phyloP scores from a whole-genome alignment of 306 rosid species.

The Dryas drummondii region DNA sequence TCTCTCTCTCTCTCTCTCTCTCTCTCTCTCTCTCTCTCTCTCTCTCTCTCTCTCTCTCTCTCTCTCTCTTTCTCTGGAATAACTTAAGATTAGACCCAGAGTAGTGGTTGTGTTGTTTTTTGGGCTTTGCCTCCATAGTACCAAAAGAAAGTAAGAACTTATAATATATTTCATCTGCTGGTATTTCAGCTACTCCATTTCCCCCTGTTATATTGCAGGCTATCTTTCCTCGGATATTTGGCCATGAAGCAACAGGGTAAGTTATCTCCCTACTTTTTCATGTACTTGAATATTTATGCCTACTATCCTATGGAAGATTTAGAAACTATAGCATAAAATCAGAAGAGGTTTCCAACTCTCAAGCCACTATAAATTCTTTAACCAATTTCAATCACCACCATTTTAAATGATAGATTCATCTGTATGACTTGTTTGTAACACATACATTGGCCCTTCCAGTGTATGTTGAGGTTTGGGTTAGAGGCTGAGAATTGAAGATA shows the following conservation, averaged over 20 bases:
- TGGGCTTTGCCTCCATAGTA: no score
- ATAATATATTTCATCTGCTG: not conserved
- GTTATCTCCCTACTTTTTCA: conserved; percentile 8
- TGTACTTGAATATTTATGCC: conserved; percentile 7
- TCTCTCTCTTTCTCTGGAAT: no score
- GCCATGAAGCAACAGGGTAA: conserved; percentile 98
- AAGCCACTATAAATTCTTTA: no score
- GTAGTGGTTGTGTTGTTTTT: no score
- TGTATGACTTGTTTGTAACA: not conserved
- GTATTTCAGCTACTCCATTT: not conserved
- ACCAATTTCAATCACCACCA: not conserved
- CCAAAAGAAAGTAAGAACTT: no score
- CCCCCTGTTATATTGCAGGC: conserved; percentile 47
- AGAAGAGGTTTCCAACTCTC: not conserved
- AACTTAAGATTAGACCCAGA: no score
- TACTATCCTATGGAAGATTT: not conserved
- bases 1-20: no score
- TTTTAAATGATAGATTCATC: not conserved
- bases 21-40: no score
- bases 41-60: no score
- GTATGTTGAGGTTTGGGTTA: no score
- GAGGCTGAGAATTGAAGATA: no score
- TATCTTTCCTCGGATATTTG: conserved; percentile 94
- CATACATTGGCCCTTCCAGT: not conserved
- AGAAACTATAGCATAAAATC: not conserved